Conservation (phyloP, 768 basidiomycete species). For the Phaeolepiota aurea region DNA sequence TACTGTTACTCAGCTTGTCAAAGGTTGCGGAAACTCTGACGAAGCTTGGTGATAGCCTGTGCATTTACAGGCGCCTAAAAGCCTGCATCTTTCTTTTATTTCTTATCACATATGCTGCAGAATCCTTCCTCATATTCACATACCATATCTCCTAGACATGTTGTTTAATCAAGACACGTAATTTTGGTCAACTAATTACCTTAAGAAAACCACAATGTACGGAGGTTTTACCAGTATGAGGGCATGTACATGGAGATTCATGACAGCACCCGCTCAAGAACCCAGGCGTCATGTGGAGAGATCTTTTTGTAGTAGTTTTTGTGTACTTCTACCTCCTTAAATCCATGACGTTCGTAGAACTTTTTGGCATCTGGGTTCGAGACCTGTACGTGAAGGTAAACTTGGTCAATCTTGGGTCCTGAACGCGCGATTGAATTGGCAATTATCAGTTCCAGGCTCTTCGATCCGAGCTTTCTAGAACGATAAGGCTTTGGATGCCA, state of each 20-base stretch:
- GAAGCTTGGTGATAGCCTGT: slow-evolving; percentile 30
- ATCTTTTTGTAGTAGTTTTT: slow-evolving; percentile 89
- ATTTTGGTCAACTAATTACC: neutral
- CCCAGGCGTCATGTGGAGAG: slow-evolving; percentile 76
- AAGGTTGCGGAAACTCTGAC: slow-evolving; percentile 69
- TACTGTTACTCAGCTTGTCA: slow-evolving; percentile 49
- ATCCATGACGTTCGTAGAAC: slow-evolving; percentile 83
- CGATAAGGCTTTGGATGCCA: slow-evolving; percentile 65
- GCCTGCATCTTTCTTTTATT: neutral
- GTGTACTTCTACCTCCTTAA: slow-evolving; percentile 56
- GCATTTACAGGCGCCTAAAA: too few species aligned
- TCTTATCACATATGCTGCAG: neutral
- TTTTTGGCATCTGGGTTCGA: slow-evolving; percentile 68
- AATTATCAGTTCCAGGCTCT: slow-evolving; percentile 61
- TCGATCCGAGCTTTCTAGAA: slow-evolving; percentile 65
- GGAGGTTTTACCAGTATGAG: too few species aligned
- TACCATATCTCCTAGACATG: neutral
- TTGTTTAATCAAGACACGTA: neutral
- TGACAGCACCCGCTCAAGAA: slow-evolving; percentile 58
- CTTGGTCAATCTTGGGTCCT: slow-evolving; percentile 56
- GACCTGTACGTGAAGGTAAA: slow-evolving; percentile 85
- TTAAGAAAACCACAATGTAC: neutral
- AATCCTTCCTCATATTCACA: neutral
- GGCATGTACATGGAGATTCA: slow-evolving; percentile 6
- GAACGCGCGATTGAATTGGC: slow-evolving; percentile 48